phyloP scores from a whole-genome alignment of 768 basidiomycete genomes.

The Tylopilus plumbeoviolaceoides region DNA sequence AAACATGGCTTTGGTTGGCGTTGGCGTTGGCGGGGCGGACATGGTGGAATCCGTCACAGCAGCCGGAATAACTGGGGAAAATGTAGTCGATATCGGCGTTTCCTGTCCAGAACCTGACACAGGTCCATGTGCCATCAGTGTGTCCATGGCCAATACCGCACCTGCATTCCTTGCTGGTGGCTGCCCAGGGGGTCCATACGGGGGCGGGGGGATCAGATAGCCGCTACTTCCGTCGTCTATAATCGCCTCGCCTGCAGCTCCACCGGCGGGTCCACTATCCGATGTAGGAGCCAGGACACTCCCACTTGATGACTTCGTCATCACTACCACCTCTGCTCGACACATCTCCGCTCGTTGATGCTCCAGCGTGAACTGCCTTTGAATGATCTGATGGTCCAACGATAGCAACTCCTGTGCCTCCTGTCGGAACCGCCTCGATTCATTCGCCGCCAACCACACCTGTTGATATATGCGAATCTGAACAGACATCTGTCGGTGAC shows the following conservation, averaged over 20 bases:
- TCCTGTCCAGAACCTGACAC: not conserved
- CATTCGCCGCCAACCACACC: slow-evolving; percentile 36
- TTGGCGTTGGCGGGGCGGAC: slow-evolving; percentile 6
- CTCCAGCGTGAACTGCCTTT: slow-evolving; percentile 9
- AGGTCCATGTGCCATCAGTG: not conserved
- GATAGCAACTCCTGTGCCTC: slow-evolving; percentile 17
- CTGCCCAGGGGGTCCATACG: not conserved
- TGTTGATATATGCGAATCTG: slow-evolving; percentile 54
- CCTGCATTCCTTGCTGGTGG: not conserved
- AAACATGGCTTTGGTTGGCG: slow-evolving; percentile 11
- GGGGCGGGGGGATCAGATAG: slow-evolving; percentile 3
- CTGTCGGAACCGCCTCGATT: slow-evolving; percentile 20
- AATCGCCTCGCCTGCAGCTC: not conserved
- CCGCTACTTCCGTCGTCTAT: not conserved
- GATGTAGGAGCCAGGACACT: not conserved
- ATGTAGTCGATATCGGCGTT: not conserved
- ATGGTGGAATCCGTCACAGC: not conserved
- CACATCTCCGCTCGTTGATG: slow-evolving; percentile 1
- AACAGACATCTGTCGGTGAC: slow-evolving; percentile 35
- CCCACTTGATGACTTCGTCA: not conserved
- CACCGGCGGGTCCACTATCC: not conserved
- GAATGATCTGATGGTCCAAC: slow-evolving; percentile 17
- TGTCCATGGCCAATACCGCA: not conserved
- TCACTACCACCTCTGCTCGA: not conserved
- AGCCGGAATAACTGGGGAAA: not conserved